Conservation (phyloP, 257 asterid genomes). For the Plantago major region DNA sequence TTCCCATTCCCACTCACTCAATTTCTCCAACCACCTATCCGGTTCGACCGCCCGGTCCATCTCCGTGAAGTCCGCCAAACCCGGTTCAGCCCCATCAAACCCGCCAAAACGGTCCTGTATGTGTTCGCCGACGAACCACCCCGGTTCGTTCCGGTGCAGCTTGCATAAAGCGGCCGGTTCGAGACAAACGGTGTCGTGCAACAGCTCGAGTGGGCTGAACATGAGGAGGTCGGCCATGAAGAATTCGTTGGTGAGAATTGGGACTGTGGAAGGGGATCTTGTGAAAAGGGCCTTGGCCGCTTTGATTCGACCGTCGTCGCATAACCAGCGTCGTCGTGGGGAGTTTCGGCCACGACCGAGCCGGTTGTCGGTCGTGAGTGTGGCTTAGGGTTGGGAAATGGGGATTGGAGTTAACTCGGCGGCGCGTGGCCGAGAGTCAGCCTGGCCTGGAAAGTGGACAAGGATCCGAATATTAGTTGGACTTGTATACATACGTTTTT, state of each 20-base stretch:
- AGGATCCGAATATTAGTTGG: background rate
- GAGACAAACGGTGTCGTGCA: slow-evolving; percentile 22
- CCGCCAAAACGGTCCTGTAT: slow-evolving; percentile 38
- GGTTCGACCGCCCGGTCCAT: slow-evolving; percentile 5
- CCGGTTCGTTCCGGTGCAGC: slow-evolving; percentile 63
- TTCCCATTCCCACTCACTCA: slow-evolving; percentile 14
- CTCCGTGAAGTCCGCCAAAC: slow-evolving; percentile 19
- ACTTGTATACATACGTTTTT: slow-evolving; percentile 2
- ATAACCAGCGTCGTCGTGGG: slow-evolving; percentile 47
- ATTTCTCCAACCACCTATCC: slow-evolving; percentile 29
- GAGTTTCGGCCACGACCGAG: slow-evolving; percentile 43
- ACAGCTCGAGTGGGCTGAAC: slow-evolving; percentile 31
- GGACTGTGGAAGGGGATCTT: slow-evolving; percentile 46
- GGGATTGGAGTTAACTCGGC: background rate
- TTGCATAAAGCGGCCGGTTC: slow-evolving; percentile 28
- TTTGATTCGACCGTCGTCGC: slow-evolving; percentile 54
- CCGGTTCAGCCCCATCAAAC: slow-evolving; percentile 19
- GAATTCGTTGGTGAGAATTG: slow-evolving; percentile 46
- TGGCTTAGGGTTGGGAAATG: background rate
- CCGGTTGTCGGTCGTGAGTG: slow-evolving; percentile 42
- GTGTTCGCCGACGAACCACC: slow-evolving; percentile 67
- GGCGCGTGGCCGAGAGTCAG: slow-evolving; percentile 14
- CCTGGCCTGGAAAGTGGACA: background rate
- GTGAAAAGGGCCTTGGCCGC: slow-evolving; percentile 54
- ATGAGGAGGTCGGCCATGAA: slow-evolving; percentile 51